Base-by-base conservation (phyloP, 257 asterid genomes). In the Misopates orontium region DNA sequence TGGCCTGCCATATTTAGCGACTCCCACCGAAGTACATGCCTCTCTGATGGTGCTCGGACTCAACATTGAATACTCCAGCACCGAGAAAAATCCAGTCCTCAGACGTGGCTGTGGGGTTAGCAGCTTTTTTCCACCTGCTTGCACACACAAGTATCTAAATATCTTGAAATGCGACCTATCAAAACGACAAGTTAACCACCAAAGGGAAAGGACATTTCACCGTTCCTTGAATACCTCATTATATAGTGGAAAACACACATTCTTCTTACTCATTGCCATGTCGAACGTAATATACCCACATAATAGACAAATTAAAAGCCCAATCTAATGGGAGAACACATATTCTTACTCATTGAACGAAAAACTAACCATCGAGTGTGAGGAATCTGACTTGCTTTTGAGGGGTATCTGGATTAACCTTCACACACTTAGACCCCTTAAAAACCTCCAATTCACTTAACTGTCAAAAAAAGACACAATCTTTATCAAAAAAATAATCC, bases 21-120 rank as follows among this genome's bases (percentile, higher is more conserved):
- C 96, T 67, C 97, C 97, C 8, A 72, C 87, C 55, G 96, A 89
- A 10, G 97, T 91, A 68, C 97, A 91, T n/a, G 96, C 97, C 79
- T 92, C 98, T 66, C 76, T 92, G 24, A 85, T 79, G 70, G 88
- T 77, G 76, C 74, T 70, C 0, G 85, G 81, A 70, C 55, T 75
- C 51, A 89, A 67, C 83, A 73, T 75, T 14, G 84, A 75, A 49
- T 79, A 71, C 57, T 92, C 96, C 51, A 92, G 85, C 5, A 84
- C 60, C 24, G 98, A 89, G 82, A 92, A 92, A 75, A 92, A 92
- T 42, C 97, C 98, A 3, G 98, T 87, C 81, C 98, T 82, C 28
- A 92, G 85, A 31, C 93, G 97, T 56, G 98, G 98, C 81, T 92
- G 98, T 18, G 97, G 98, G 49, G 98, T 92, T 72, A 89, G 81